A percentile compares a stretch with the other conserved stretches of the same genome.
Conservation (phyloP, 176 grass and related monocot genomes). For the Pharus latifolius region DNA sequence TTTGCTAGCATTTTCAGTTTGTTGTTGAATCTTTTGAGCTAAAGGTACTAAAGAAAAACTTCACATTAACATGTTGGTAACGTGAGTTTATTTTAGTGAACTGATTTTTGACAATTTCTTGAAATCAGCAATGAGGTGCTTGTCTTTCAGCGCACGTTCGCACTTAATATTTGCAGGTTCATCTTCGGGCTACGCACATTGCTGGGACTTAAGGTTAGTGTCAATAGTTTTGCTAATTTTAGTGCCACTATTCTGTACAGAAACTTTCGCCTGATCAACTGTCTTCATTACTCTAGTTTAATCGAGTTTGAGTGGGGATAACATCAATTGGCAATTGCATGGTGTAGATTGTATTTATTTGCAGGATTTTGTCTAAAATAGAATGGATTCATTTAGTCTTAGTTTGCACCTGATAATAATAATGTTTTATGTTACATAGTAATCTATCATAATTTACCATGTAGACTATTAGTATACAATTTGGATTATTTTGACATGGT, state of each 20-base stretch:
- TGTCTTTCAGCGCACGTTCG: conserved; percentile 45
- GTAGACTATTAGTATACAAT: not conserved
- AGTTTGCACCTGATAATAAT: not conserved
- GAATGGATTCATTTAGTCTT: not conserved
- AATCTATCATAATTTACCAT: not conserved
- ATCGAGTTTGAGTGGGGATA: not conserved
- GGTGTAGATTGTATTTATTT: not conserved
- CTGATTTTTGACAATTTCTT: not conserved
- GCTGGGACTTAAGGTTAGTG: conserved; percentile 85
- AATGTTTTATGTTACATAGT: not conserved
- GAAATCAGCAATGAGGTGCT: conserved; percentile 61
- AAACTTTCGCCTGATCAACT: not conserved
- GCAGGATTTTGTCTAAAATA: not conserved
- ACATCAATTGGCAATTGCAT: not conserved
- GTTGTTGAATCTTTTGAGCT: not conserved
- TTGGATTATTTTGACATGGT: conserved; percentile 9
- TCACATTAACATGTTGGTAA: not conserved
- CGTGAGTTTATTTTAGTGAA: not conserved
- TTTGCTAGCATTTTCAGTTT: not conserved
- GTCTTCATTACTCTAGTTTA: not conserved
- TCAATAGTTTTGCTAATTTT: not conserved
- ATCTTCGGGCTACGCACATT: conserved; percentile 83
- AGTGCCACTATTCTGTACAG: no score
- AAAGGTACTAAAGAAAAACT: not conserved
- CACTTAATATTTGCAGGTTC: conserved; percentile 69